Conservation (phyloP, 345 rosid species). For the Cardiospermum halicacabum region DNA sequence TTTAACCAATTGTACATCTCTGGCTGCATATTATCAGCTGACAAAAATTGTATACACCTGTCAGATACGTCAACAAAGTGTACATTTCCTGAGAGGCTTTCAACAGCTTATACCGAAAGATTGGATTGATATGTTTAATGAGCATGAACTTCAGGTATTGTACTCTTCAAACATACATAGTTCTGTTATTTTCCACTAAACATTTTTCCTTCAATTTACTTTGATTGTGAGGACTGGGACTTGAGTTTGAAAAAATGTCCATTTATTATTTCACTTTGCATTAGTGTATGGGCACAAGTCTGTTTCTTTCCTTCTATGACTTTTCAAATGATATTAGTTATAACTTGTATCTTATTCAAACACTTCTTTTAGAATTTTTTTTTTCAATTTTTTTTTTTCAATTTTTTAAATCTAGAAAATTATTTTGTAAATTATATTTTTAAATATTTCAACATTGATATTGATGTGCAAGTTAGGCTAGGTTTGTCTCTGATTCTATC, state of each 20-base stretch:
- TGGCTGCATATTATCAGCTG: not conserved
- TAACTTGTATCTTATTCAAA: not conserved
- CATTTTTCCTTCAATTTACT: not conserved
- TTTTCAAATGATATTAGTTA: not conserved
- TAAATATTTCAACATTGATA: not conserved
- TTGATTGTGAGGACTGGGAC: not conserved
- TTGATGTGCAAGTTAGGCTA: not conserved
- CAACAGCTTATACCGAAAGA: slow-evolving; percentile 91
- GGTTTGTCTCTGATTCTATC: not conserved
- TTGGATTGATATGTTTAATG: slow-evolving; percentile 97
- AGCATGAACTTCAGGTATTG: slow-evolving; percentile 94
- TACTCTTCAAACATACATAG: slow-evolving; percentile 5
- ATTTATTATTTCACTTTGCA: not conserved
- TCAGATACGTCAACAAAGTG: slow-evolving; percentile 95
- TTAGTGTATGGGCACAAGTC: not conserved
- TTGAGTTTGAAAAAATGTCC: not conserved
- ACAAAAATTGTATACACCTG: slow-evolving; percentile 11
- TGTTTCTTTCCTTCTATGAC: not conserved
- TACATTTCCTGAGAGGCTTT: slow-evolving; percentile 90
- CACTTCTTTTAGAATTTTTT: not conserved
- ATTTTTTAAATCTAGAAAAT: no score
- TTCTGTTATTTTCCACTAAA: not conserved
- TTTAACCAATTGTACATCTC: slow-evolving; percentile 6
- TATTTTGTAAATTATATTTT: not conserved
- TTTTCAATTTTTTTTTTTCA: no score